Base-by-base conservation (phyloP, 1,139 yeast species). In the Candida dubliniensis region DNA sequence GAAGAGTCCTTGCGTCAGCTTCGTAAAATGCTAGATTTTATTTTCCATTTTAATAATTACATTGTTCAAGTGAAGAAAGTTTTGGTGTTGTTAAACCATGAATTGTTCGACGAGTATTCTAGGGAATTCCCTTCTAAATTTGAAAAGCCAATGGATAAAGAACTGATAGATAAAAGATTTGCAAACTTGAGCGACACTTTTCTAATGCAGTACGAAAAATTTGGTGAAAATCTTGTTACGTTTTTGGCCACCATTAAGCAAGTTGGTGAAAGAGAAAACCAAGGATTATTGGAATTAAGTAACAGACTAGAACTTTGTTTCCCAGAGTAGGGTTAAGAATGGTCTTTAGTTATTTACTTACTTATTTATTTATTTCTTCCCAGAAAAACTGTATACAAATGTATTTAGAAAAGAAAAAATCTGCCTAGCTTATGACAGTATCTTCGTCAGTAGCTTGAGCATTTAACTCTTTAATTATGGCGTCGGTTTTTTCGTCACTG, bases 401-500 rank as follows among this genome's bases (percentile, higher is more conserved):
- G 23, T 18, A 18, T 18, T 18, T 4, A 18, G 5, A 18, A 18
- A 18, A 4, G 23, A 18, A 18, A 18, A 45, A 39, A 30, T 35
- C 34, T 11, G 12, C 14, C 43, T 48, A 48, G 35, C 49, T 47
- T 38, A 44, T 46, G 14, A 44, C 58, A 27, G 57, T 49, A 41
- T 58, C 66, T 42, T 52, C 57, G 42, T 60, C 64, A 35, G 77
- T 75, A 53, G 79, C 84, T 63, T 84, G 87, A 57, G 84, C 89
- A 56, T 84, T 87, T 61, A 91, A 75, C 47, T 71, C 76, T 55
- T 81, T 82, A 49, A 93, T 93, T 44, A 91, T 87, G 47, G 77
- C 85, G 42, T 88, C 89, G 58, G 96, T 89, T 63, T 85, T 84
- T 41, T 81, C 89, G 56, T 91, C 96, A 38, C 77, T 74, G 67